Percentiles rank a stretch among this genome's conserved stretches.
Conservation (phyloP, 83 land plant species). For the Diphasiastrum complanatum region DNA sequence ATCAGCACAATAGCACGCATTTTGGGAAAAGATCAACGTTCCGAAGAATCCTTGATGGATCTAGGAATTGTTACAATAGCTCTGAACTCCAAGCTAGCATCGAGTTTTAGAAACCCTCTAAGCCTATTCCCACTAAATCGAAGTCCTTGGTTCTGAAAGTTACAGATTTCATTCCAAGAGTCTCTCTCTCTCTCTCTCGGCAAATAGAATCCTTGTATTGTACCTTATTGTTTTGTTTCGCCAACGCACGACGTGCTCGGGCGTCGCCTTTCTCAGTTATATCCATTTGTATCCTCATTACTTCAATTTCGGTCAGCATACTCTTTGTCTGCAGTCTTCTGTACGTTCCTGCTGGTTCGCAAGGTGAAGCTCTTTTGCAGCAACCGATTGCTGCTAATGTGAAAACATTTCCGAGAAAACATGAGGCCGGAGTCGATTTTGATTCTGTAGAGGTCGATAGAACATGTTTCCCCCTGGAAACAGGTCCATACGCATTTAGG, state of each 20-base stretch:
- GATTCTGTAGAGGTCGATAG: neutral
- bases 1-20: no score
- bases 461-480: neutral
- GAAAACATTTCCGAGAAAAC: neutral
- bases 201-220: neutral
- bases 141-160: no score
- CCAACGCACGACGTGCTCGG: constrained; percentile 4
- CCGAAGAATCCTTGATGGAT: no score
- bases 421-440: neutral
- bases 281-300: constrained; percentile 5
- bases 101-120: neutral
- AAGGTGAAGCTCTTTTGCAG: neutral
- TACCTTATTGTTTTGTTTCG: neutral
- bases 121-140: neutral
- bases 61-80: neutral
- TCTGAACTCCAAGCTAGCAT: neutral
- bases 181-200: neutral
- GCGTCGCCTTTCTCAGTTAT: constrained; percentile 11
- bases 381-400: neutral
- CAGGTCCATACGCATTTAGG: neutral
- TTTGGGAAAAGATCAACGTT: no score
- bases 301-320: constrained; percentile 1
- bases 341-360: neutral
- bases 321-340: neutral
- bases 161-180: neutral